These are phyloP conservation scores for Fusarium anthophilum DNA, from an alignment of 2,329 filamentous ascomycete genomes.

Conservation along the genomic window DNA sequence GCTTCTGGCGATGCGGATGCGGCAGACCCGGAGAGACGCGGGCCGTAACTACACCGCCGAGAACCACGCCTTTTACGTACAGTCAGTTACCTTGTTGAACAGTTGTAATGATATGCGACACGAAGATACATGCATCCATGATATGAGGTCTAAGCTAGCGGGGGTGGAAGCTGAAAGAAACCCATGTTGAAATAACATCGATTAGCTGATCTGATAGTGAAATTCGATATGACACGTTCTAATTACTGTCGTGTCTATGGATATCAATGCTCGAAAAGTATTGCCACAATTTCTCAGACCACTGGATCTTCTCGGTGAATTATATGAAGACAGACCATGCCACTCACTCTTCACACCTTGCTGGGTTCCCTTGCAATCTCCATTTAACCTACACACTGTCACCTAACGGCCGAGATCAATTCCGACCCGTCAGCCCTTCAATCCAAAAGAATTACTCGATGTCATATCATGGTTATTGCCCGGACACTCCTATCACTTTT, in stretches of 20 bases:
- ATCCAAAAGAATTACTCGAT: background rate
- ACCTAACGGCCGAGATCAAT: background rate
- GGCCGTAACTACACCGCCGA: conserved; percentile 13
- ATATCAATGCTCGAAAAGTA: background rate
- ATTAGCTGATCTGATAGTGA: conserved; percentile 12
- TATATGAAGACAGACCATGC: background rate
- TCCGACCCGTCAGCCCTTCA: conserved; percentile 1
- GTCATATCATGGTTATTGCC: background rate
- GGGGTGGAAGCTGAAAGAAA: conserved; percentile 18
- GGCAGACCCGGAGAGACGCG: conserved; percentile 27
- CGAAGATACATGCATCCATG: background rate
- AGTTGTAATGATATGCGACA: background rate
- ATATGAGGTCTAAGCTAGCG: conserved; percentile 21
- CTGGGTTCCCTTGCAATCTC: background rate
- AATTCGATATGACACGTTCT: conserved; percentile 1
- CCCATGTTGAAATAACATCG: background rate
- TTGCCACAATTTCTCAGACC: conserved; percentile 16
- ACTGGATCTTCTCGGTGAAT: conserved; percentile 20
- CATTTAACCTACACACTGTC: background rate
- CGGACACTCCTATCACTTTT: background rate
- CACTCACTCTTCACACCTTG: background rate
- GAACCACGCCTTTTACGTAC: conserved; percentile 12
- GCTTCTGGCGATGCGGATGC: conserved; percentile 35
- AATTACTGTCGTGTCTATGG: background rate
- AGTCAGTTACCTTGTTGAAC: conserved; percentile 11